Conservation (phyloP, 192 early-diverging fungal species). For the Piromyces finnis region DNA sequence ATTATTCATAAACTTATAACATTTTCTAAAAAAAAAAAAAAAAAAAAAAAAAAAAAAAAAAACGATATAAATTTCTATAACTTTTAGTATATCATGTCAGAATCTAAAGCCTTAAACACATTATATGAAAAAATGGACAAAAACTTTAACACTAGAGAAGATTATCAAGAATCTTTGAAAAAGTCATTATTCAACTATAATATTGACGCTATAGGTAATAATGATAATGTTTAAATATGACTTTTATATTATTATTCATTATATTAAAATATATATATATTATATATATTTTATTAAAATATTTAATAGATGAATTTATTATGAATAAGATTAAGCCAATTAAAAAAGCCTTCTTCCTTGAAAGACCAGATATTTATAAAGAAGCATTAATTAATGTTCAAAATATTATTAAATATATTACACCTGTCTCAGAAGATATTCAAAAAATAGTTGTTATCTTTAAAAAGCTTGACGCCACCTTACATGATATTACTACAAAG, state of each 20-base stretch:
- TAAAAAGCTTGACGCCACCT: not conserved
- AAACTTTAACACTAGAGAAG: not conserved
- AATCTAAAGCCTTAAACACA: not conserved
- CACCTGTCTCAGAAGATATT: not conserved
- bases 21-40: no score
- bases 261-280: no score
- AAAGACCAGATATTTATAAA: not conserved
- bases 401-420: not conserved
- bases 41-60: no score
- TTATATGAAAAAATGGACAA: not conserved
- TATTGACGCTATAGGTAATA: not conserved
- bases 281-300: no score
- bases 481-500: not conserved
- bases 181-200: not conserved
- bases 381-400: not conserved
- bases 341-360: not conserved
- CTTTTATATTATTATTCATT: no score
- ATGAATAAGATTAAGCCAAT: not conserved
- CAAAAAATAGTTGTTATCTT: not conserved
- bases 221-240: no score
- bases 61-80: no score
- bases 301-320: not conserved
- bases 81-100: not conserved
- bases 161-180: not conserved
- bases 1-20: no score